Percentiles rank a stretch among this genome's conserved stretches.
These are phyloP conservation scores for Serendipita sp. DNA, from an alignment of 768 basidiomycete species.

Conservation along the genomic window DNA sequence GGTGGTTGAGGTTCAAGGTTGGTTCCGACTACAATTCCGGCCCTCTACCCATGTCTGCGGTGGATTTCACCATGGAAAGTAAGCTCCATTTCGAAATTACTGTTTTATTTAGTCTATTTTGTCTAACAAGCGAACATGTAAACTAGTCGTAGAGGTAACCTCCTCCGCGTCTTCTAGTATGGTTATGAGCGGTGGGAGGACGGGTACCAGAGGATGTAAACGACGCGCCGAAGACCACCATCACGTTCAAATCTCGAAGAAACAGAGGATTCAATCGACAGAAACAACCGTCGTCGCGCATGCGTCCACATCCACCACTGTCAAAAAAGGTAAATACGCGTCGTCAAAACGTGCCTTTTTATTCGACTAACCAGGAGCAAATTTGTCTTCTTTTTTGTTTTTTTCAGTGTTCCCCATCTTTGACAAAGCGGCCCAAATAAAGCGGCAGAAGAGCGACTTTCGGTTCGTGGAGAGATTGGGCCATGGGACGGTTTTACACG, in stretches of 20 bases:
- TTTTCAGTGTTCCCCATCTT: background rate
- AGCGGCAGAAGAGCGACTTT: too few species aligned
- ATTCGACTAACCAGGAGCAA: too few species aligned
- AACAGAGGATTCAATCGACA: background rate
- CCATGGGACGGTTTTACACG: background rate
- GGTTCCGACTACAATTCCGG: background rate
- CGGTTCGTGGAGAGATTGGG: background rate
- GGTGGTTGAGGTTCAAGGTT: conserved; percentile 8
- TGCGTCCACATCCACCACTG: background rate
- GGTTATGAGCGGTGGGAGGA: too few species aligned
- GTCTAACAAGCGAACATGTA: background rate
- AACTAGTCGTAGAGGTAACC: too few species aligned
- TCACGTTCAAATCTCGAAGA: background rate
- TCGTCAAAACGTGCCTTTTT: too few species aligned
- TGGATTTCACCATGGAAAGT: background rate
- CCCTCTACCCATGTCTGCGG: background rate
- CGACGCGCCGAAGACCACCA: conserved; percentile 4
- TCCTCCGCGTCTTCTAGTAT: background rate
- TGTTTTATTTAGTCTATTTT: background rate
- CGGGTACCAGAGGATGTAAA: background rate
- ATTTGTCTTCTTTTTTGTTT: too few species aligned
- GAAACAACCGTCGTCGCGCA: background rate
- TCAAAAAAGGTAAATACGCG: background rate
- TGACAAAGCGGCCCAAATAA: background rate
- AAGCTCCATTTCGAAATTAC: too few species aligned